Base-by-base conservation (phyloP, 192 early-diverging fungal genomes). In the Entomortierella chlamydospora region DNA sequence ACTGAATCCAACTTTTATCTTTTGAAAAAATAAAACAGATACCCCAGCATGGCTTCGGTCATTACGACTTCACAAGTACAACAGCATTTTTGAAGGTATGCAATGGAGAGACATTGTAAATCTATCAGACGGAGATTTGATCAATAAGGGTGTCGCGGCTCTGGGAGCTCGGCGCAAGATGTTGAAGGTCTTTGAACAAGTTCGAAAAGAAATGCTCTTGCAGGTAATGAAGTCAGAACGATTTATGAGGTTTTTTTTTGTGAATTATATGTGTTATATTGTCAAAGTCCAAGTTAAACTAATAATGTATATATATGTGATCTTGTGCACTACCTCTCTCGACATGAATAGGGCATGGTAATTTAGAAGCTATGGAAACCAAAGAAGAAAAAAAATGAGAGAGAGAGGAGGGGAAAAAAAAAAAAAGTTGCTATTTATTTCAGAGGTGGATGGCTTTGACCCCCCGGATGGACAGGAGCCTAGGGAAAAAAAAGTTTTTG, bases 1-100 rank as follows among this genome's bases (percentile, higher is more conserved):
- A 61, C 0, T n/a, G 9, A 0, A 22, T 18, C 4, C 15, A n/a
- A 15, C 23, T 29, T 34, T 2, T 41, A n/a, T 18, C 50, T 47
- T 50, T 63, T 57, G 6, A 41, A 41, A 41, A 9, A 13, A 41
- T 9, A 41, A 9, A 57, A 6, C 22, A 88, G 97, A 99, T 85
- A 94, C 97, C 77, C 95, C 96, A 12, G 88, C 89, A 50, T 99
- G 97, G 97, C 87, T 99, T 67, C 83, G 96, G 50, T 91, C 89
- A 61, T 87, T 98, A 55, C 92, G 97, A 30, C 85, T 99, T 70
- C 97, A 99, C 87, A 99, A 99, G 84, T 99, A 99, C 85, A 95
- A 93, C 26, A 64, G 88, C 22, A 90, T 95, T 43, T 97, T 99
- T 87, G 91, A 95, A 28, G 87, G 86, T 18, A 91, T 93, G 88